Conservation (phyloP, 805 yeast species). For the Candida piceae region DNA sequence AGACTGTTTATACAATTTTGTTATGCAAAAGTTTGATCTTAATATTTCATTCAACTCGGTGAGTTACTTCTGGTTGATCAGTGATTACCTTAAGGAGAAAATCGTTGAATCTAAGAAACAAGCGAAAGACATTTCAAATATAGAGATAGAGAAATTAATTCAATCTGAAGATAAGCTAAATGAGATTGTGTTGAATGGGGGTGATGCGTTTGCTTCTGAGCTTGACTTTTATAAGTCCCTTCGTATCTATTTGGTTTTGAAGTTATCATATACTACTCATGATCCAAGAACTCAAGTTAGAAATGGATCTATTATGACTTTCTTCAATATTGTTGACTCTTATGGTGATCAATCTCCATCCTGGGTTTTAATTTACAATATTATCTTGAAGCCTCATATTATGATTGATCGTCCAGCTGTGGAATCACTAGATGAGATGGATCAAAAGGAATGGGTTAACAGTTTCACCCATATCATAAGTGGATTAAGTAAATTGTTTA, state of each 20-base stretch:
- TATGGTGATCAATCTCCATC: conserved; percentile 53
- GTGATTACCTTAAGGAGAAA: conserved; percentile 59
- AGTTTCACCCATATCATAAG: conserved; percentile 55
- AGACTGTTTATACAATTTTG: conserved; percentile 68
- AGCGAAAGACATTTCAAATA: neutral
- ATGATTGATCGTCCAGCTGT: conserved; percentile 25
- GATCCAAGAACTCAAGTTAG: conserved; percentile 76
- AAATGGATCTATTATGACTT: conserved; percentile 85
- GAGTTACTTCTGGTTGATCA: conserved; percentile 86
- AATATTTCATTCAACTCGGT: conserved; percentile 89
- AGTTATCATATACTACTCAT: conserved; percentile 55
- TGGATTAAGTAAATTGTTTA: conserved; percentile 62
- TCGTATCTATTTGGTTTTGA: conserved; percentile 61
- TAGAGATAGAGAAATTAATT: conserved; percentile 15
- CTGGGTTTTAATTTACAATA: conserved; percentile 65
- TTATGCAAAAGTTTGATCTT: conserved; percentile 64
- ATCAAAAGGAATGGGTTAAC: conserved; percentile 46
- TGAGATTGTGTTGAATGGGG: conserved; percentile 6
- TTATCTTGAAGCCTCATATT: conserved; percentile 53
- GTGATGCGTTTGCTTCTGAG: conserved; percentile 15
- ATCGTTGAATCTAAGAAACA: conserved; percentile 11
- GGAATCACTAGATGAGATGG: conserved; percentile 2
- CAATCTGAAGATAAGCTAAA: conserved; percentile 20
- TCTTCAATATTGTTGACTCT: conserved; percentile 74
- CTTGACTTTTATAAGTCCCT: conserved; percentile 34